Base-by-base conservation (phyloP, 208 protist genomes). In the Crithidia acanthocephali region DNA sequence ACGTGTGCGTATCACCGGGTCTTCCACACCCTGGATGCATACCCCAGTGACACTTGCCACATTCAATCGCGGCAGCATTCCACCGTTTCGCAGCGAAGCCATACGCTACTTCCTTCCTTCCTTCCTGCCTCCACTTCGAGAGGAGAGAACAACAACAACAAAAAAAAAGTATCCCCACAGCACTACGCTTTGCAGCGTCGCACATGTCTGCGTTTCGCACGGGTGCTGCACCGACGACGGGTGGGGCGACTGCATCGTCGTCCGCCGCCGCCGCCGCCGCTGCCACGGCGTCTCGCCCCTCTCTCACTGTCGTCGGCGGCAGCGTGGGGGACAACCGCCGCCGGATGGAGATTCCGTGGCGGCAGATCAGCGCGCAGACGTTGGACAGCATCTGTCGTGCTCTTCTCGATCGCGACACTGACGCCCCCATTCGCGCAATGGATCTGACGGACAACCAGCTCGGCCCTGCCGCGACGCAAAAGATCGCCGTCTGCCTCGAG, bases 361-460 rank as follows among this genome's bases (percentile, higher is more conserved):
- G 64, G 37, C 84, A 72, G 32, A 77, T 96, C 32, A 83, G 79
- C 15, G 67, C 66, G 13, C 81, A 92, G 48, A 61, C 80, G 58
- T 79, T 76, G 23, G 87, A 91, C 20, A 75, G 53, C 51, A 91
- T 96, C 48, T 91, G 81, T 71, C 77, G 74, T 16, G 60, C 80
- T 2, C 61, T 96, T 6, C 16, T 81, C 7, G 78, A 95, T 32
- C 63, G 79, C 44, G 86, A 92, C 33, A 64, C 61, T 40, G 84
- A 86, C 13, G 67, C 78, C 5, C 86, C 85, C 2, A 72, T 96
- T 23, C 74, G 72, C 9, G 80, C 75, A 18, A 69, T 97, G 2
- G 81, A 95, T 68, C 71, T 97, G 16, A 81, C 88, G 22, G 89
- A 97, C 69, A 97, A 97, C 76, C 83, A 95, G 40, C 81, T 97